Evolutionary conservation across 345 rosid species (phyloP).

Genomic region (Gossypium bickii): DNA sequence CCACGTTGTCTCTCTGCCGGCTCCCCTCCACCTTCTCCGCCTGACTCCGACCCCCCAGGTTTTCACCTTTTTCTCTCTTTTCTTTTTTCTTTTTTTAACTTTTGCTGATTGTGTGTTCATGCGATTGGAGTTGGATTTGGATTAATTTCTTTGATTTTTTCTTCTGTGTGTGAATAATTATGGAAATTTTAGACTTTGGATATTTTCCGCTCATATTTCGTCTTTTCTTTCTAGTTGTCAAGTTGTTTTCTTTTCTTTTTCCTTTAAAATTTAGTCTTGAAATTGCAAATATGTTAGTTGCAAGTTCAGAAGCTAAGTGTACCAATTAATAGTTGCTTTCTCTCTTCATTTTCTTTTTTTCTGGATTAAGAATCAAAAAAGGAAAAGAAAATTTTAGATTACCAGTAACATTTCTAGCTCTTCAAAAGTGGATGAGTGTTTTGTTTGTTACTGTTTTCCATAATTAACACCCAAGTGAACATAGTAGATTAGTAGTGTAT

Average conservation of each 20-base stretch:
- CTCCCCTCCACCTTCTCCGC: constrained; percentile 37
- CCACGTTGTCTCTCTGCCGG: constrained; percentile 28
- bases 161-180: background rate
- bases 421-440: background rate
- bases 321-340: background rate
- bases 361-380: background rate
- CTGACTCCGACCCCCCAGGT: constrained; percentile 49
- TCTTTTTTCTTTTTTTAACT: background rate
- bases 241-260: background rate
- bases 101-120: background rate
- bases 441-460: no score
- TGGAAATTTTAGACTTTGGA: background rate
- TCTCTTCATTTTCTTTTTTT: background rate
- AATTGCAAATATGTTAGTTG: background rate
- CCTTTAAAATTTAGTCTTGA: background rate
- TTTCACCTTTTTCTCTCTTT: background rate
- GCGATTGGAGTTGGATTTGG: background rate
- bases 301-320: background rate
- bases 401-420: background rate
- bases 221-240: background rate
- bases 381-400: background rate
- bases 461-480: background rate
- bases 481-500: background rate
- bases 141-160: background rate
- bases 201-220: background rate